Conservation (phyloP, 2,329 filamentous ascomycete species). For the Alternaria gaisen region DNA sequence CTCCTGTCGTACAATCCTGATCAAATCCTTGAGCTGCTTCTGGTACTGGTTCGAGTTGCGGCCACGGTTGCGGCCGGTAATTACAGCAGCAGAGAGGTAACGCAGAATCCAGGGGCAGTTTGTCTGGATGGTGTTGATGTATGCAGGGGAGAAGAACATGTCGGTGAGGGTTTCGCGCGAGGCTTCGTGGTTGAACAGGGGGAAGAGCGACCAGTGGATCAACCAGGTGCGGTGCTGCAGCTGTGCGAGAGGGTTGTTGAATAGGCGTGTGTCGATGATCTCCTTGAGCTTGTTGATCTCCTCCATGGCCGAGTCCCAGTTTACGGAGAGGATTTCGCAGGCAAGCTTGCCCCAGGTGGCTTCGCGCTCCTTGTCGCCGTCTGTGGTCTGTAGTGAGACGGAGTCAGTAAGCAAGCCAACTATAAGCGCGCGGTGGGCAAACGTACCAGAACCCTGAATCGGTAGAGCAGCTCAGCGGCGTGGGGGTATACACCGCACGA, state of each 20-base stretch:
- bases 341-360: conserved; percentile 99
- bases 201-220: conserved; percentile 98
- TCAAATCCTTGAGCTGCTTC: conserved; percentile 97
- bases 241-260: conserved; percentile 95
- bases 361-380: conserved; percentile 95
- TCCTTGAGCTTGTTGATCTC: conserved; percentile 72
- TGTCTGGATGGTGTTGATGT: conserved; percentile 99
- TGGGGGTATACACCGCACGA: conserved; percentile 93
- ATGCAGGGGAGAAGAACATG: conserved; percentile 94
- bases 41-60: conserved; percentile 91
- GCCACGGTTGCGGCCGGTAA: conserved; percentile 76
- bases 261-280: conserved; percentile 90
- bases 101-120: conserved; percentile 95
- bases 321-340: conserved; percentile 91
- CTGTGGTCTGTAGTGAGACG: conserved; percentile 70
- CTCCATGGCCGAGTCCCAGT: conserved; percentile 86
- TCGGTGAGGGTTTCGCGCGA: conserved; percentile 92
- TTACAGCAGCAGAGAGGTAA: conserved; percentile 92
- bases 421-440: neutral
- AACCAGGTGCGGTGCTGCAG: conserved; percentile 96
- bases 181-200: conserved; percentile 96
- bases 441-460: conserved; percentile 84
- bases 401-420: conserved; percentile 6
- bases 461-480: conserved; percentile 92
- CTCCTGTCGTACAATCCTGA: conserved; percentile 95